Evolutionary conservation across 2,329 filamentous ascomycete species (phyloP), one percentile per base, ranked within the genome.

Genomic region (Hypoxylon sp.): DNA sequence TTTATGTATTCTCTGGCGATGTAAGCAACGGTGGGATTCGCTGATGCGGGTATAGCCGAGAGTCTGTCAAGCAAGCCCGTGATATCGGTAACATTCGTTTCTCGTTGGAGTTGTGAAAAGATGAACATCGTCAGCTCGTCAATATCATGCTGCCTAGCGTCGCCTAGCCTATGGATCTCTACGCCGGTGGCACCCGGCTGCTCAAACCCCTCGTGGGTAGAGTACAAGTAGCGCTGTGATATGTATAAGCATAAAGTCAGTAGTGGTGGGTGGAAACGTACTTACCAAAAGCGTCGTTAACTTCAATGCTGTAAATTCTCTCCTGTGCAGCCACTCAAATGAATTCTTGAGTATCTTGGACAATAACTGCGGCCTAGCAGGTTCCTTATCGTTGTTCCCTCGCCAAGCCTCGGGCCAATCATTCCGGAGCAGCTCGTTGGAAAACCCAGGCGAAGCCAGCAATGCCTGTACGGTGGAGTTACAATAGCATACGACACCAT

Each of bases 71-170:
- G 6, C 15, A 21, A 10, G 7, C n/a, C 2, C 3, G n/a, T 15
- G n/a, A 8, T 17, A n/a, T 83, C 81, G 13, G 79, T 79, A 27
- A 77, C 78, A 77, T 97, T 97, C 4, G 97, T 90, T 79, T 99
- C 96, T 76, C 96, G 92, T 73, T 95, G 91, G 11, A 98, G 84
- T 71, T 92, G 90, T 58, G 93, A 90, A 39, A 97, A 85, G 27
- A 98, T 79, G 76, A 97, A 97, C 50, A 90, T 89, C 72, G 95
- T 90, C 73, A 97, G 97, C 75, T 98, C 96, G 71, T 94, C 92
- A 1, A 94, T 92, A 76, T 99, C 96, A 80, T 98, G 96, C 77
- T 98, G 95, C 54, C 89, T 83, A 24, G 85, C 84, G 44, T 93
- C 91, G 13, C 91, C 92, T 82, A 94, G 96, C 6, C 87, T 71